Percentiles rank a stretch among this genome's conserved stretches.
These are phyloP conservation scores for Neonectria magnoliae DNA, from an alignment of 2,329 filamentous ascomycete species.

Conservation along the genomic window DNA sequence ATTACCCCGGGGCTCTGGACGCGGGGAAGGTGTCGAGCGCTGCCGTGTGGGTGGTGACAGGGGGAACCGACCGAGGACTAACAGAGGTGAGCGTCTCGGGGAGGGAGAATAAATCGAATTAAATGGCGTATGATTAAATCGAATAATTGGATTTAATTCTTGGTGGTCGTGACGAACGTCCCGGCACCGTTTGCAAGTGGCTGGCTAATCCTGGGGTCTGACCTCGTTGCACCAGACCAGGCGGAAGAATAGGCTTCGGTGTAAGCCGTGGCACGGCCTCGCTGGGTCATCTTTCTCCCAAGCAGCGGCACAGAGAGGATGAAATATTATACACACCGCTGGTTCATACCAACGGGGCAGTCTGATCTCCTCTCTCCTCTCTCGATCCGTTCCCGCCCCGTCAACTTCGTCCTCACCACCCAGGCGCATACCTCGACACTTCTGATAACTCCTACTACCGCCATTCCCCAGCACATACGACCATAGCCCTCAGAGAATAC, in stretches of 20 bases:
- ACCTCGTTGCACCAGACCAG: neutral
- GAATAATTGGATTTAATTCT: neutral
- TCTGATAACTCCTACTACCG: neutral
- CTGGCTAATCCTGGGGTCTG: neutral
- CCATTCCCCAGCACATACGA: constrained; percentile 15
- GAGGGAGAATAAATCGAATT: neutral
- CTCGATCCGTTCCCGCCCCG: neutral
- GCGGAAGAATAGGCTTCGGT: neutral
- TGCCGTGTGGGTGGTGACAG: constrained; percentile 16
- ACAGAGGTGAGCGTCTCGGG: neutral
- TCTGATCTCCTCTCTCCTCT: neutral
- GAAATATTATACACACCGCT: neutral
- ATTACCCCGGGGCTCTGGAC: constrained; percentile 16
- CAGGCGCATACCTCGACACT: too few species aligned
- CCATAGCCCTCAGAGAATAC: constrained; percentile 21
- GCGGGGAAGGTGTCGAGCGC: constrained; percentile 14
- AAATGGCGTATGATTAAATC: neutral
- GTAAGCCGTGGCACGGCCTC: constrained; percentile 3
- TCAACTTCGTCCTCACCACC: too few species aligned
- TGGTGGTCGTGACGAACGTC: neutral
- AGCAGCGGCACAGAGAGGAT: neutral
- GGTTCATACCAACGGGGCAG: neutral
- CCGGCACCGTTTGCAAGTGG: neutral
- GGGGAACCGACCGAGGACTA: neutral
- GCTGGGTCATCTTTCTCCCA: constrained; percentile 13